A percentile compares a stretch with the other conserved stretches of the same genome.
Conservation (phyloP, 164 flowering plant species). For the Liquidambar formosana region DNA sequence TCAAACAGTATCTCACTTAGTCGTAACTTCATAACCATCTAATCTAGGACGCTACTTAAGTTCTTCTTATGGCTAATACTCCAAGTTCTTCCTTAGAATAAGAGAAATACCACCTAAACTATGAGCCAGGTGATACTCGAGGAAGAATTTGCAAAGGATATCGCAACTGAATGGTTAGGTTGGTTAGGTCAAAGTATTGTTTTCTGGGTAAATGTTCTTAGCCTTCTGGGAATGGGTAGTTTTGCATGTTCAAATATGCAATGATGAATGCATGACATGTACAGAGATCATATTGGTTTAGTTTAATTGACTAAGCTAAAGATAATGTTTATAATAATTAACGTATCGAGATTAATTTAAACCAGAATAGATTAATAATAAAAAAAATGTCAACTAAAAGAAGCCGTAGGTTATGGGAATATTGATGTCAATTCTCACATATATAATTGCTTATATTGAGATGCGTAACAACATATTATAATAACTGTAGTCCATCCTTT, state of each 20-base stretch:
- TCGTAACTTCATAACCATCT: background rate
- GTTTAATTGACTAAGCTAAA: background rate
- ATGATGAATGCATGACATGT: background rate
- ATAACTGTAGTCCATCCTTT: no score
- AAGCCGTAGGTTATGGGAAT: no score
- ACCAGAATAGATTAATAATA: background rate
- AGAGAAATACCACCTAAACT: no score
- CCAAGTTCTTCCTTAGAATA: no score
- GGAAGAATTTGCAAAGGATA: background rate
- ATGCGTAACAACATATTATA: no score
- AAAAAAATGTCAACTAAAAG: background rate
- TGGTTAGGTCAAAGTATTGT: background rate
- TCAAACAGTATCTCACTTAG: no score
- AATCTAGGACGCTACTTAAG: no score
- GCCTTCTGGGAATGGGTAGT: background rate
- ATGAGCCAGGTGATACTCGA: background rate
- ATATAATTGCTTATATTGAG: no score
- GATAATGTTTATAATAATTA: background rate
- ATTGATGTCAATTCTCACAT: no score
- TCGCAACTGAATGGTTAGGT: no score
- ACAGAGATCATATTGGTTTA: background rate
- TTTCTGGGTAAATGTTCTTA: background rate
- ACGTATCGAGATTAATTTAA: background rate
- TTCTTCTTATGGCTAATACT: no score
- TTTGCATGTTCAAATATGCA: background rate